Percentiles rank a stretch among this genome's conserved stretches.
These are phyloP conservation scores for Parasitella parasitica DNA, from an alignment of 371 early-diverging fungal species.

Conservation along the genomic window DNA sequence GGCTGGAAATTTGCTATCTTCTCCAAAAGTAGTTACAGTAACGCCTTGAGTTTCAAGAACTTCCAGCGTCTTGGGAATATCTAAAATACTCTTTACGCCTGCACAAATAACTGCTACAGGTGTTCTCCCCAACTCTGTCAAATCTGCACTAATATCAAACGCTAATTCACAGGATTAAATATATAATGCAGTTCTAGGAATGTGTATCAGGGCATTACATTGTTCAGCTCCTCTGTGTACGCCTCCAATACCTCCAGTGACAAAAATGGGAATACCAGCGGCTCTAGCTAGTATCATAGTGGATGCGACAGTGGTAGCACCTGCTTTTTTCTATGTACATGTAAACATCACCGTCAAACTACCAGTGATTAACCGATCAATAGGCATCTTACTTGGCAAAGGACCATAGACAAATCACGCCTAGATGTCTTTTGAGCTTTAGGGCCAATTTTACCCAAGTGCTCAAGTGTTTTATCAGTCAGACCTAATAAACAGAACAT, in stretches of 20 bases:
- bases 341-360: background rate
- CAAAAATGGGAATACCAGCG: conserved; percentile 88
- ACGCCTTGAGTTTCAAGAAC: conserved; percentile 94
- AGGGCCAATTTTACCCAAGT: conserved; percentile 62
- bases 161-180: conserved; percentile 31
- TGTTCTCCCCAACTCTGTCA: conserved; percentile 88
- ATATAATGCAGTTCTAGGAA: background rate
- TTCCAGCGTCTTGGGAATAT: conserved; percentile 88
- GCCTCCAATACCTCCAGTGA: conserved; percentile 97
- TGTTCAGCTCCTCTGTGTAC: conserved; percentile 86
- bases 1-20: conserved; percentile 76
- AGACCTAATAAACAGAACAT: conserved; percentile 22
- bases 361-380: too few relatives aligned
- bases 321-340: conserved; percentile 49
- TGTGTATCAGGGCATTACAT: conserved; percentile 40
- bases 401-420: conserved; percentile 78
- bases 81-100: conserved; percentile 92
- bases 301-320: conserved; percentile 90
- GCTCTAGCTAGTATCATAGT: conserved; percentile 86
- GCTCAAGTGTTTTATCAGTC: conserved; percentile 54
- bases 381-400: conserved; percentile 54
- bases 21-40: conserved; percentile 78
- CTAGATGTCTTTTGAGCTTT: conserved; percentile 79
- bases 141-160: conserved; percentile 90
- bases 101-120: conserved; percentile 93